A percentile compares a stretch with the other conserved stretches of the same genome.
Evolutionary conservation across 2,329 filamentous ascomycete genomes (phyloP).

Genomic region (Diaporthe vaccinii): DNA sequence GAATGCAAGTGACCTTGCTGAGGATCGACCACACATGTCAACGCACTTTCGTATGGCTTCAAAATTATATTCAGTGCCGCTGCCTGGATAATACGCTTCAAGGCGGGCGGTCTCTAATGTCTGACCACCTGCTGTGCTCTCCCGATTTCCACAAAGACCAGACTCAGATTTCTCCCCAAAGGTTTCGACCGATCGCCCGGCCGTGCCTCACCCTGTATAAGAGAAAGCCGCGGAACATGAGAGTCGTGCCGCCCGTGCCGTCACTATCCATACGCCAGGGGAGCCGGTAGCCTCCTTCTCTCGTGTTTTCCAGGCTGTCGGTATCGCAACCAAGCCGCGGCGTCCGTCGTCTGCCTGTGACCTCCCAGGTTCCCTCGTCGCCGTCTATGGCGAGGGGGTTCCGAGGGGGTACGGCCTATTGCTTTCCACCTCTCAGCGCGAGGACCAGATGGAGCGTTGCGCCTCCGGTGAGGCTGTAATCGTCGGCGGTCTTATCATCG

Average conservation of each 20-base stretch:
- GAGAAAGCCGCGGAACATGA: neutral
- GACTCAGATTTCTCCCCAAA: neutral
- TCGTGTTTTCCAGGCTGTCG: neutral
- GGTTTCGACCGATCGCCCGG: neutral
- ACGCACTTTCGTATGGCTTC: neutral
- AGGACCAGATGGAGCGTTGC: constrained; percentile 96
- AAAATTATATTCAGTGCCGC: constrained; percentile 18
- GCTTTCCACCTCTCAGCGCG: constrained; percentile 85
- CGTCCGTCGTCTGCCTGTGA: neutral
- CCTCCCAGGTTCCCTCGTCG: neutral
- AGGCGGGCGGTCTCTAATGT: constrained; percentile 15
- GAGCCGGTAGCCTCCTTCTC: neutral
- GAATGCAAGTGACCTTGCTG: neutral
- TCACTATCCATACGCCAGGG: neutral
- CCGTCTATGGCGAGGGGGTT: neutral
- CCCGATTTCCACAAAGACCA: neutral
- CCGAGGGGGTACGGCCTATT: constrained; percentile 20
- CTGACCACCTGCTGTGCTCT: neutral
- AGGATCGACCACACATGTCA: neutral
- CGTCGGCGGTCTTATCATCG: constrained; percentile 92
- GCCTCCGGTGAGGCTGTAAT: constrained; percentile 92
- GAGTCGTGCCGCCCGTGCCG: neutral
- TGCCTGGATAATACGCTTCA: neutral
- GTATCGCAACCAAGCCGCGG: neutral
- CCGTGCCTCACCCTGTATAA: neutral